Percentiles rank a stretch among this genome's conserved stretches.
Evolutionary conservation across 208 protist species (phyloP).

Genomic region (Phytomonas francai): DNA sequence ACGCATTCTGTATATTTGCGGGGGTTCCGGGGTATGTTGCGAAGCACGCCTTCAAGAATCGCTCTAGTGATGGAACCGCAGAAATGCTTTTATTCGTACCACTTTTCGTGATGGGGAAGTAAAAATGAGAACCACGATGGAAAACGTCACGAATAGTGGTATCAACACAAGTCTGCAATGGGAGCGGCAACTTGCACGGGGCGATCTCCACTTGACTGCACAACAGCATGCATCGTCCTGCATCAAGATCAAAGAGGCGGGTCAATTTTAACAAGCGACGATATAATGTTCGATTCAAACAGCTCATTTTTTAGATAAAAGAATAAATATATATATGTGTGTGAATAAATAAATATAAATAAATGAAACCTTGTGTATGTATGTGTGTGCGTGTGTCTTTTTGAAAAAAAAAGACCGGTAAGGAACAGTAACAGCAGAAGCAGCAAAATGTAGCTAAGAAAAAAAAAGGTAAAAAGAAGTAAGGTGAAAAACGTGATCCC

Average conservation of each 20-base stretch:
- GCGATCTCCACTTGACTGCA: conserved; percentile 1
- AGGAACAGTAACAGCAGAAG: conserved; percentile 7
- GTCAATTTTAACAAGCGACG: not conserved
- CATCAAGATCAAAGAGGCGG: not conserved
- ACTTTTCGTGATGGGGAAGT: not conserved
- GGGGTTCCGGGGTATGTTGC: not conserved
- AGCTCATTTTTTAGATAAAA: conserved; percentile 5
- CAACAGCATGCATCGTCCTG: not conserved
- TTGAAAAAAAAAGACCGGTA: conserved; percentile 2
- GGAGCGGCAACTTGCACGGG: not conserved
- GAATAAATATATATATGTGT: not conserved
- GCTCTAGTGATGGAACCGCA: not conserved
- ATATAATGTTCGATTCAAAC: not conserved
- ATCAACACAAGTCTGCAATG: not conserved
- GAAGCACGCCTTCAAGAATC: not conserved
- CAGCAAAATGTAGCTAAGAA: conserved; percentile 7
- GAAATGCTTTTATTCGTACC: not conserved
- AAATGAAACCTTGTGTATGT: conserved; percentile 5
- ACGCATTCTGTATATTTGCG: conserved; percentile 1
- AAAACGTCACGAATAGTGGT: conserved; percentile 1
- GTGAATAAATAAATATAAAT: conserved; percentile 8
- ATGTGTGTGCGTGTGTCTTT: conserved; percentile 6
- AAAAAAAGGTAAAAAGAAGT: conserved; percentile 14
- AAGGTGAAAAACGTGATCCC: not conserved
- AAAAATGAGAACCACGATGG: not conserved